These are phyloP conservation scores for Pueraria montana DNA, from an alignment of 306 rosid genomes.

Conservation along the genomic window DNA sequence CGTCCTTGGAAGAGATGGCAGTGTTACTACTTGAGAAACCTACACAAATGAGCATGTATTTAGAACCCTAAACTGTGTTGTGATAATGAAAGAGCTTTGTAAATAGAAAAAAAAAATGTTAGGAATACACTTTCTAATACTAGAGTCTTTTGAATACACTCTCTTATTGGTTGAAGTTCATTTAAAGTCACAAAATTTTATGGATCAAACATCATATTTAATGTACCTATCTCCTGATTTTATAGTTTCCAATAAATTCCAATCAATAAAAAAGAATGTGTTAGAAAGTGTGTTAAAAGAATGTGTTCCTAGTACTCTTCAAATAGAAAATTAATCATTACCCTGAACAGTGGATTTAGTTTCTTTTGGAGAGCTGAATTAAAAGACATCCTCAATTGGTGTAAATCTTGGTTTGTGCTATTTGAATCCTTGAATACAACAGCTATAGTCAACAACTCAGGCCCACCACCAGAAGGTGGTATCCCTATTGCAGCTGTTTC, in stretches of 20 bases:
- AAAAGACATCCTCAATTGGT: conserved; percentile 65
- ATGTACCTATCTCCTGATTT: background rate
- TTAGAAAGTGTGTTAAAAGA: background rate
- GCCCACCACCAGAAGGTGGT: conserved; percentile 88
- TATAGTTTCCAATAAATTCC: background rate
- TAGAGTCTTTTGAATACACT: no score
- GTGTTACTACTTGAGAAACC: conserved; percentile 78
- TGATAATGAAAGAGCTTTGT: background rate
- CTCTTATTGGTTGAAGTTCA: background rate
- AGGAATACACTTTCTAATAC: no score
- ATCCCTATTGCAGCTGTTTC: conserved; percentile 98
- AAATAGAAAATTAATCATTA: conserved; percentile 47
- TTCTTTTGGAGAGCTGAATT: conserved; percentile 91
- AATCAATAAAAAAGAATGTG: background rate
- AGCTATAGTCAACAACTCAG: conserved; percentile 82
- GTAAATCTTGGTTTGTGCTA: conserved; percentile 52
- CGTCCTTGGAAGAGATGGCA: conserved; percentile 86
- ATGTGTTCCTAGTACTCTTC: background rate
- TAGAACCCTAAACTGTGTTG: background rate
- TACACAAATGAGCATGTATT: conserved; percentile 44
- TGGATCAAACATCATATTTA: background rate
- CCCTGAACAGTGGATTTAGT: conserved; percentile 92
- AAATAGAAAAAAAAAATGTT: no score
- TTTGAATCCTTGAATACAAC: conserved; percentile 71
- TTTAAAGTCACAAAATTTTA: background rate